phyloP scores from a whole-genome alignment of 441 rosid species.

The Cnidoscolus chayamansa region DNA sequence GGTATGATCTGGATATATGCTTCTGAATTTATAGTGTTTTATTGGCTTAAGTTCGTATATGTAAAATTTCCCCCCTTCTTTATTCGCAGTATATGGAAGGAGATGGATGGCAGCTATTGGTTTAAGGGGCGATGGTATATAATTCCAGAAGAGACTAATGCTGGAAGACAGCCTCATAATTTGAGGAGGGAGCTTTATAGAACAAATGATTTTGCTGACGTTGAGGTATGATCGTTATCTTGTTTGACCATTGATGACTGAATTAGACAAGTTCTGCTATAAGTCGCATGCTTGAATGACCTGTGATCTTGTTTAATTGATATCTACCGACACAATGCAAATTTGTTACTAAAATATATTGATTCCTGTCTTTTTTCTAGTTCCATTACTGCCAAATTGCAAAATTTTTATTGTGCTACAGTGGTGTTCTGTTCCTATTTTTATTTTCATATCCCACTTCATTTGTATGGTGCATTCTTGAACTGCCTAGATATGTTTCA shows the following conservation, averaged over 20 bases:
- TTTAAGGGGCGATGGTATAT: constrained; percentile 73
- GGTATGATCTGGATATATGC: constrained; percentile 30
- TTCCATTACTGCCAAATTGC: neutral
- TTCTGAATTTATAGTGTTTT: neutral
- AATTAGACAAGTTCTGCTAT: neutral
- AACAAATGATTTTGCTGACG: constrained; percentile 74
- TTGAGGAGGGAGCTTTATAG: constrained; percentile 76
- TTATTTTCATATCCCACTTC: neutral
- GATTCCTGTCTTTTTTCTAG: neutral
- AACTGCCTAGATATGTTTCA: neutral
- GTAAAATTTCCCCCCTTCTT: constrained; percentile 13
- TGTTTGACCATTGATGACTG: constrained; percentile 7
- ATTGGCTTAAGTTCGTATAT: neutral
- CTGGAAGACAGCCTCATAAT: constrained; percentile 81
- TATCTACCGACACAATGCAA: neutral
- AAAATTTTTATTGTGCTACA: neutral
- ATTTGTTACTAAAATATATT: neutral
- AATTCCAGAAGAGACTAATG: constrained; percentile 87
- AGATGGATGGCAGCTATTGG: constrained; percentile 64
- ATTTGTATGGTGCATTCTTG: neutral
- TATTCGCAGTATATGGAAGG: constrained; percentile 72
- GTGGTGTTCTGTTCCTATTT: neutral
- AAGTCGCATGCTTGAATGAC: neutral
- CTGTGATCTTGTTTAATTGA: neutral
- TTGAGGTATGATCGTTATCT: constrained; percentile 49